phyloP scores from a whole-genome alignment of 768 basidiomycete species.

The Antrodiella citrinella region DNA sequence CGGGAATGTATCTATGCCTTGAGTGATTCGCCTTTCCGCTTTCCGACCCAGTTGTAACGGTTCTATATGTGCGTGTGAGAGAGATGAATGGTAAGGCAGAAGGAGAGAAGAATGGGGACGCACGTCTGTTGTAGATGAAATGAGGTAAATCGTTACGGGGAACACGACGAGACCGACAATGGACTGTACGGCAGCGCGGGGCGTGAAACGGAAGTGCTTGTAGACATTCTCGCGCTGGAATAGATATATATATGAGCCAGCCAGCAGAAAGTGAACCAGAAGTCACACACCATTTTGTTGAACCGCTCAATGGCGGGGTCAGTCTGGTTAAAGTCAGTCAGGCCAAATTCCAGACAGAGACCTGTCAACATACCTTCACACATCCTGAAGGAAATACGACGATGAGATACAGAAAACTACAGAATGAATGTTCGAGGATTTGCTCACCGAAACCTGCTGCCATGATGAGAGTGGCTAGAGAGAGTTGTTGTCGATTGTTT shows the following conservation, averaged over 20 bases:
- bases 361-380: conserved; percentile 40
- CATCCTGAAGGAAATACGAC: conserved; percentile 39
- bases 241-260: conserved; percentile 1
- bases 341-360: conserved; percentile 6
- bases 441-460: too few relatives aligned
- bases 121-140: conserved; percentile 34
- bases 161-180: conserved; percentile 57
- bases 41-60: conserved; percentile 49
- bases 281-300: conserved; percentile 42
- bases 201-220: conserved; percentile 76
- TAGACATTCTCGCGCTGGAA: conserved; percentile 78
- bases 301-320: conserved; percentile 53
- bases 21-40: conserved; percentile 37
- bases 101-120: conserved; percentile 11
- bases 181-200: conserved; percentile 49
- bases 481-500: too few relatives aligned
- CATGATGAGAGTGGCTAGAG: too few relatives aligned
- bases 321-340: conserved; percentile 17
- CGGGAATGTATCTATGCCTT: conserved; percentile 5
- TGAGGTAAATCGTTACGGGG: conserved; percentile 46
- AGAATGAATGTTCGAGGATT: too few relatives aligned
- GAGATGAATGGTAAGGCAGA: too few relatives aligned
- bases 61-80: conserved; percentile 24
- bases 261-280: background rate
- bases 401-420: too few relatives aligned